A percentile compares a stretch with the other conserved stretches of the same genome.
Conservation (phyloP, 73 alveolate genomes). For the Tetrahymena borealis region DNA sequence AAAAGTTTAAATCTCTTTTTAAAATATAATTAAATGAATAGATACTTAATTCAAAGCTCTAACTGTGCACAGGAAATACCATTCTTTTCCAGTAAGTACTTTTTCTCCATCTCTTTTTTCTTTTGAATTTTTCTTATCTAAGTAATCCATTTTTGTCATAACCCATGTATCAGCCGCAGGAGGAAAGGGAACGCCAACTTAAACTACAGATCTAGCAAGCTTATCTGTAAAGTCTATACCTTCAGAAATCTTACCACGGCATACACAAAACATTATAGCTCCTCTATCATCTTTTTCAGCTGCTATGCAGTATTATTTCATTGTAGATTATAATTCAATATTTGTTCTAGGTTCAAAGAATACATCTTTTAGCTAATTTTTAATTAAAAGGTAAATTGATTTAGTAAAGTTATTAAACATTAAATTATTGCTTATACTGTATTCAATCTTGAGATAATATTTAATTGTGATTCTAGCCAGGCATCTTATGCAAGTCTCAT, state of each 20-base stretch:
- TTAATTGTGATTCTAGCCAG: background rate
- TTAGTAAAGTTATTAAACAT: background rate
- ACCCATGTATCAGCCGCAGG: slow-evolving; percentile 24
- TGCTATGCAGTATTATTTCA: background rate
- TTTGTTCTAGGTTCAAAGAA: background rate
- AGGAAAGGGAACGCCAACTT: slow-evolving; percentile 80
- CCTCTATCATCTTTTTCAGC: slow-evolving; percentile 46
- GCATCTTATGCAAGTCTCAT: background rate
- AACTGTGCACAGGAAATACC: slow-evolving; percentile 64
- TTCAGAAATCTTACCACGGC: slow-evolving; percentile 58
- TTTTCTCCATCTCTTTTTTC: background rate
- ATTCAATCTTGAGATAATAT: background rate
- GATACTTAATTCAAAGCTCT: slow-evolving; percentile 54
- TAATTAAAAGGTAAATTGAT: background rate
- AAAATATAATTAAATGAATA: background rate
- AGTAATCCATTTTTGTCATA: slow-evolving; percentile 13
- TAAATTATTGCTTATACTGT: background rate
- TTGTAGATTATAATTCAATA: background rate
- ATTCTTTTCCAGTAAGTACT: background rate
- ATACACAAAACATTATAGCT: slow-evolving; percentile 55
- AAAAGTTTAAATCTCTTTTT: background rate
- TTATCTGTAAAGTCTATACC: slow-evolving; percentile 60
- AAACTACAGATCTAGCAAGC: slow-evolving; percentile 64
- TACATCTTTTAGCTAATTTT: background rate
- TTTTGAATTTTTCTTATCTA: background rate